phyloP scores from a whole-genome alignment of 495 filamentous ascomycete genomes.

The Tirmania nivea region DNA sequence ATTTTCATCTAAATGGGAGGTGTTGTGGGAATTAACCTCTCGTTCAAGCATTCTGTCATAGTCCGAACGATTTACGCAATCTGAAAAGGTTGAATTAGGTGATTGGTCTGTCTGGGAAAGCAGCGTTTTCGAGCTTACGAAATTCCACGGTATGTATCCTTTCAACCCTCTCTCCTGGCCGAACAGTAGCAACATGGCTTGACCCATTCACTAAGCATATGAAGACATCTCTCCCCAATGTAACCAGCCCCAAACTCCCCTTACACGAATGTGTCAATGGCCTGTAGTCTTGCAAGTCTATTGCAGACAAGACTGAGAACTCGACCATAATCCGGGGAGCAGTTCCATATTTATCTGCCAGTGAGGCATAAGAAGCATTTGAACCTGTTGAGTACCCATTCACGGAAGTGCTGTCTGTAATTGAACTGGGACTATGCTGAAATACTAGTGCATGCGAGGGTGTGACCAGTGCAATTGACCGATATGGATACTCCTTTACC shows the following conservation, averaged over 20 bases:
- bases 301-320: conserved; percentile 41
- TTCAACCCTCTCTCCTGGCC: conserved; percentile 72
- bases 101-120: background rate
- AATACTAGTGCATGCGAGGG: conserved; percentile 62
- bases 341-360: conserved; percentile 9
- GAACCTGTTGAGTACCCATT: conserved; percentile 27
- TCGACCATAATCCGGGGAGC: conserved; percentile 65
- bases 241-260: conserved; percentile 79
- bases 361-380: conserved; percentile 18
- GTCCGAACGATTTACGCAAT: conserved; percentile 51
- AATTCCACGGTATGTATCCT: conserved; percentile 77
- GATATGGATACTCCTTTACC: conserved; percentile 56
- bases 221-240: conserved; percentile 67
- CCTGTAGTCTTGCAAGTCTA: conserved; percentile 51
- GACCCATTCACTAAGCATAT: conserved; percentile 72
- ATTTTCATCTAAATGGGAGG: conserved; percentile 25
- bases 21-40: conserved; percentile 33
- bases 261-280: conserved; percentile 50
- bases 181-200: conserved; percentile 52
- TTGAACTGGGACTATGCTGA: conserved; percentile 39
- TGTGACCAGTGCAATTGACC: conserved; percentile 66
- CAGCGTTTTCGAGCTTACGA: conserved; percentile 26
- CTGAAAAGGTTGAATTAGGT: conserved; percentile 17
- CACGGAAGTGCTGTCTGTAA: conserved; percentile 15
- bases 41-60: conserved; percentile 51